Conservation (phyloP, 1,139 yeast species). For the Suhomyces choctaworum region DNA sequence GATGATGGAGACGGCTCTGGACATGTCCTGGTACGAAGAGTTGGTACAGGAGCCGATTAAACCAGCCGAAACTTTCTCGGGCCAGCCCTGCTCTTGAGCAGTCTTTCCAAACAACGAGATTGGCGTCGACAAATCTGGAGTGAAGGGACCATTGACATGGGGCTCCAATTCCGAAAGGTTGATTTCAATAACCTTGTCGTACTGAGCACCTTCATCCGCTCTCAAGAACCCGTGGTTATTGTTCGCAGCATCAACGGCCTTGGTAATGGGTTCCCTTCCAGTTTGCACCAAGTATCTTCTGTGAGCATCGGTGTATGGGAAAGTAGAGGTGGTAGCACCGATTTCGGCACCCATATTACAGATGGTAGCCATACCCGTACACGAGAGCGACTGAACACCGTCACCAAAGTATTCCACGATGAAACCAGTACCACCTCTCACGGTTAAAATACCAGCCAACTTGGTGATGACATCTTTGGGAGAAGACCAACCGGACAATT, state of each 20-base stretch:
- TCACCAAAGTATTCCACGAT: constrained; percentile 95
- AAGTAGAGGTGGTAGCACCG: constrained; percentile 96
- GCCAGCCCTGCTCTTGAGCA: constrained; percentile 75
- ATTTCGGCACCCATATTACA: constrained; percentile 99
- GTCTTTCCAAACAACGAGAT: constrained; percentile 67
- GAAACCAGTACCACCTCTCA: constrained; percentile 96
- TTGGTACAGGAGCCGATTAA: constrained; percentile 97
- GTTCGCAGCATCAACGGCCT: constrained; percentile 70
- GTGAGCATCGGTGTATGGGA: constrained; percentile 93
- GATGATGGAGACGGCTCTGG: constrained; percentile 86
- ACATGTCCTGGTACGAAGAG: constrained; percentile 97
- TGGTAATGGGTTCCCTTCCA: constrained; percentile 76
- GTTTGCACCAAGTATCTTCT: constrained; percentile 79
- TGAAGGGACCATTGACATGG: constrained; percentile 90
- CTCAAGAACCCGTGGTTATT: constrained; percentile 58
- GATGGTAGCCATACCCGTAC: constrained; percentile 99
- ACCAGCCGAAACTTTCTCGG: constrained; percentile 78
- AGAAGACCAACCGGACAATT: constrained; percentile 86
- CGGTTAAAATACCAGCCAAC: constrained; percentile 87
- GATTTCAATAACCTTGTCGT: constrained; percentile 81
- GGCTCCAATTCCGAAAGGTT: constrained; percentile 79
- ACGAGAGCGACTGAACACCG: constrained; percentile 81
- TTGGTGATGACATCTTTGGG: constrained; percentile 95
- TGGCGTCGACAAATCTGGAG: constrained; percentile 91
- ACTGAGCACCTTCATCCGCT: constrained; percentile 81